phyloP scores from a whole-genome alignment of 805 yeast genomes.

The Teunomyces atbi region DNA sequence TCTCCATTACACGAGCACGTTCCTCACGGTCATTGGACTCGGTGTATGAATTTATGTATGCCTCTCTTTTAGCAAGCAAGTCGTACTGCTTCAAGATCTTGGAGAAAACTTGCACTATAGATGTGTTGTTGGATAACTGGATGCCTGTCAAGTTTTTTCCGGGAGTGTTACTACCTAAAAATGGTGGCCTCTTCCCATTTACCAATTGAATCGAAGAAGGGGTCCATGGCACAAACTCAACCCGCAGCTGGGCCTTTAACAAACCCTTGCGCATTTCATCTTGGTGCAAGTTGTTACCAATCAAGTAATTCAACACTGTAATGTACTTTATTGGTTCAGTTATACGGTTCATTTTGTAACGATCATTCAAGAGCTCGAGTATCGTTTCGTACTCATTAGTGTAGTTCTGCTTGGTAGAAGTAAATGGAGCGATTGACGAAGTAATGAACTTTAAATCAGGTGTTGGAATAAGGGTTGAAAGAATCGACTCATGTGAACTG shows the following conservation, averaged over 20 bases:
- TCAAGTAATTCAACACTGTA: conserved; percentile 63
- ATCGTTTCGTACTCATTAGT: conserved; percentile 83
- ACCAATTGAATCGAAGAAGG: conserved; percentile 78
- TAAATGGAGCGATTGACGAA: conserved; percentile 41
- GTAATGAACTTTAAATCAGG: conserved; percentile 73
- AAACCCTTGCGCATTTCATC: conserved; percentile 70
- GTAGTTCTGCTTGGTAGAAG: conserved; percentile 47
- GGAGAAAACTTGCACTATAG: conserved; percentile 63
- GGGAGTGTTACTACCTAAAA: conserved; percentile 35
- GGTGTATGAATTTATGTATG: conserved; percentile 78
- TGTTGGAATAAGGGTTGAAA: conserved; percentile 80
- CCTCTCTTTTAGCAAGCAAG: conserved; percentile 71
- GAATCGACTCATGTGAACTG: conserved; percentile 76
- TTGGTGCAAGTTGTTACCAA: conserved; percentile 64
- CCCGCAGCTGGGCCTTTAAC: conserved; percentile 59
- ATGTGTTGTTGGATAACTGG: conserved; percentile 80
- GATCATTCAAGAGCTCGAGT: conserved; percentile 75
- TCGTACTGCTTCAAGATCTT: conserved; percentile 77
- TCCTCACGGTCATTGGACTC: conserved; percentile 45
- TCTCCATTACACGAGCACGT: conserved; percentile 43
- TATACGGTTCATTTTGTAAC: conserved; percentile 65
- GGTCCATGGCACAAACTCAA: conserved; percentile 83
- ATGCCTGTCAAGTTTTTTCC: conserved; percentile 57
- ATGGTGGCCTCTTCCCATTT: conserved; percentile 71
- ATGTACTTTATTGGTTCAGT: conserved; percentile 50